A percentile compares a stretch with the other conserved stretches of the same genome.
These are phyloP conservation scores for Syzygium oleosum DNA, from an alignment of 345 rosid species.

Conservation along the genomic window DNA sequence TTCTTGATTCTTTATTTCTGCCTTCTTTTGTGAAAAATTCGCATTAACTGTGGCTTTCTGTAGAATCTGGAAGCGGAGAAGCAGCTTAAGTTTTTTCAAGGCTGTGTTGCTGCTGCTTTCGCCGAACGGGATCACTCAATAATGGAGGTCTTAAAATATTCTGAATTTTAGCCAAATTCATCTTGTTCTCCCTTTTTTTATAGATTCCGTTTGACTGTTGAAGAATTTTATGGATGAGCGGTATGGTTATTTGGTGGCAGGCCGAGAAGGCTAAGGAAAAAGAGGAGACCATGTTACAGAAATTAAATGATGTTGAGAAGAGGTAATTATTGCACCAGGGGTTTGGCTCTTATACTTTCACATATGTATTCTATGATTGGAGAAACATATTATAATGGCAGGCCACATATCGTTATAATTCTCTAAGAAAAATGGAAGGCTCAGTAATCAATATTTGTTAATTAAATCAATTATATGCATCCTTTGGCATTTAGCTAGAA, in stretches of 20 bases:
- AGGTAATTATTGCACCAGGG: constrained; percentile 26
- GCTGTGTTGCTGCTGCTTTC: constrained; percentile 94
- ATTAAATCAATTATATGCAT: neutral
- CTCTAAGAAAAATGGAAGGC: neutral
- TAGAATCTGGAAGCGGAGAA: constrained; percentile 91
- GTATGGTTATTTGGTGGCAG: constrained; percentile 26
- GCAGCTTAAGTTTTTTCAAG: constrained; percentile 91
- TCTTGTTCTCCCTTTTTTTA: neutral
- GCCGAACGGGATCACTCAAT: constrained; percentile 92
- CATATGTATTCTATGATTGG: neutral
- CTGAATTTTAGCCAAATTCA: neutral
- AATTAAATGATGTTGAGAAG: constrained; percentile 44
- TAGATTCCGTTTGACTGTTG: neutral
- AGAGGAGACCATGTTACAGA: constrained; percentile 62
- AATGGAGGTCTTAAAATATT: constrained; percentile 60
- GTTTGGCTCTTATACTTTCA: neutral
- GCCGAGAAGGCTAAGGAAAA: constrained; percentile 96
- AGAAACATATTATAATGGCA: neutral
- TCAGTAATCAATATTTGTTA: neutral
- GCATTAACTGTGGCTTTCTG: constrained; percentile 1
- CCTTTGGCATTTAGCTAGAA: neutral
- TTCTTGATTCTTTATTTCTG: neutral
- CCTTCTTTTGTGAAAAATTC: neutral
- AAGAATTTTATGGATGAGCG: neutral
- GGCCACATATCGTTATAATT: neutral